Evolutionary conservation across 495 filamentous ascomycete species (phyloP).

Genomic region (Aspergillus leporis): DNA sequence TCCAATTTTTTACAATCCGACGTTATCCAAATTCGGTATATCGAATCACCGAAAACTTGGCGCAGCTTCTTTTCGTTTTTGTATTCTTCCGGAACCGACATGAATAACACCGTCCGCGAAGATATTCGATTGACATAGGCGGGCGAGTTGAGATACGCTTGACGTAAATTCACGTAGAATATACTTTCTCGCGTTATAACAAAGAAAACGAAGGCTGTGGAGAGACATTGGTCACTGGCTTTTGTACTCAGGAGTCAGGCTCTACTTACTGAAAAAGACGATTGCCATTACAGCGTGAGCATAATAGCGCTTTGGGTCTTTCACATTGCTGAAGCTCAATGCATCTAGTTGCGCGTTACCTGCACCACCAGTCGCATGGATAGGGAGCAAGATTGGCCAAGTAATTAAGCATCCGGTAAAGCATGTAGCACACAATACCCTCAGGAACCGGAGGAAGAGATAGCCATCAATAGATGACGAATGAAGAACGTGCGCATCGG

Average conservation of each 20-base stretch:
- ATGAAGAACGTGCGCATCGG: slow-evolving; percentile 62
- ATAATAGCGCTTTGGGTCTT: slow-evolving; percentile 52
- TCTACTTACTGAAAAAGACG: slow-evolving; percentile 55
- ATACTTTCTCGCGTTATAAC: slow-evolving; percentile 66
- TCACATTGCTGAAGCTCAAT: slow-evolving; percentile 68
- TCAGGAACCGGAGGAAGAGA: slow-evolving; percentile 78
- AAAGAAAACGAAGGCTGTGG: slow-evolving; percentile 62
- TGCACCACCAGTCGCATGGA: slow-evolving; percentile 71
- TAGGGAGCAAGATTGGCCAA: slow-evolving; percentile 79
- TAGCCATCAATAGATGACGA: slow-evolving; percentile 76
- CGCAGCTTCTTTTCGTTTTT: slow-evolving; percentile 56
- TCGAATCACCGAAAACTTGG: slow-evolving; percentile 60
- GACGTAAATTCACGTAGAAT: slow-evolving; percentile 67
- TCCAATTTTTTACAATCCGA: slow-evolving; percentile 55
- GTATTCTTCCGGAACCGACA: slow-evolving; percentile 62
- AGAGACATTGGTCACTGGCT: neutral
- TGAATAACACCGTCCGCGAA: slow-evolving; percentile 68
- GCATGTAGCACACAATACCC: slow-evolving; percentile 67
- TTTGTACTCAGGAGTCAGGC: no score
- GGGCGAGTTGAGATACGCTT: slow-evolving; percentile 70
- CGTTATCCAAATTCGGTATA: slow-evolving; percentile 62
- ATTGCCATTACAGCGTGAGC: slow-evolving; percentile 59
- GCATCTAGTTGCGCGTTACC: slow-evolving; percentile 59
- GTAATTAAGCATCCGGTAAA: slow-evolving; percentile 74
- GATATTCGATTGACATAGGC: slow-evolving; percentile 66